A percentile compares a stretch with the other conserved stretches of the same genome.
phyloP scores from a whole-genome alignment of 2,329 filamentous ascomycete genomes.

The Exophiala sp. region DNA sequence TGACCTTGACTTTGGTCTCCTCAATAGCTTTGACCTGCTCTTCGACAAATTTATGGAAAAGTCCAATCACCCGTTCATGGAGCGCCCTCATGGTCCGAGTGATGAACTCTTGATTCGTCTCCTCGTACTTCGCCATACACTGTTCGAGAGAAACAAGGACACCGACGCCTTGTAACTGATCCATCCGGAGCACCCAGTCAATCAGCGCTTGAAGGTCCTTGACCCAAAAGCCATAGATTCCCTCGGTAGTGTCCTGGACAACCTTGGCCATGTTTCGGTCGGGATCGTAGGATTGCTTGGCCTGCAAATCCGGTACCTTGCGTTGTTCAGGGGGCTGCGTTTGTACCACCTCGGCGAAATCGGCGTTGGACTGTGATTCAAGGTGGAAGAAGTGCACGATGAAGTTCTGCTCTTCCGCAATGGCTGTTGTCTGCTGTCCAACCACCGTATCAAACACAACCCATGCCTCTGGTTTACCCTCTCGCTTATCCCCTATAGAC shows the following conservation, averaged over 20 bases:
- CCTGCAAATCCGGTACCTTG: constrained; percentile 64
- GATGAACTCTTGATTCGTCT: constrained; percentile 89
- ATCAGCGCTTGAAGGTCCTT: constrained; percentile 71
- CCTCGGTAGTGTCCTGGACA: constrained; percentile 81
- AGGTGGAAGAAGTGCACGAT: constrained; percentile 95
- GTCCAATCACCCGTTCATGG: constrained; percentile 64
- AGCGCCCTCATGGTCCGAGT: constrained; percentile 73
- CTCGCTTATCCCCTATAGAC: constrained; percentile 48
- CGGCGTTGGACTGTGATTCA: constrained; percentile 70
- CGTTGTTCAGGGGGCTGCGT: constrained; percentile 61
- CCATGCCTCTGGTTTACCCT: constrained; percentile 64
- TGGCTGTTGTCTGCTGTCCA: constrained; percentile 73
- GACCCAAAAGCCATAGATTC: constrained; percentile 76
- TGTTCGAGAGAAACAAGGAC: constrained; percentile 75
- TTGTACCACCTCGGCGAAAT: constrained; percentile 76
- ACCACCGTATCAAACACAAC: constrained; percentile 76
- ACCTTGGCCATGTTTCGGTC: constrained; percentile 79
- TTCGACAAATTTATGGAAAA: constrained; percentile 85
- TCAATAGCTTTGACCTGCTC: constrained; percentile 94
- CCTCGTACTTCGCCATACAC: constrained; percentile 70
- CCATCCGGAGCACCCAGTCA: constrained; percentile 73
- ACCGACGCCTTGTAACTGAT: constrained; percentile 88
- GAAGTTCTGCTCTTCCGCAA: constrained; percentile 95
- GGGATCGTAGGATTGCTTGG: constrained; percentile 75
- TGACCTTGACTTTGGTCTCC: constrained; percentile 97